These are phyloP conservation scores for Penicillium verhagenii DNA, from an alignment of 495 filamentous ascomycete genomes.

Conservation along the genomic window DNA sequence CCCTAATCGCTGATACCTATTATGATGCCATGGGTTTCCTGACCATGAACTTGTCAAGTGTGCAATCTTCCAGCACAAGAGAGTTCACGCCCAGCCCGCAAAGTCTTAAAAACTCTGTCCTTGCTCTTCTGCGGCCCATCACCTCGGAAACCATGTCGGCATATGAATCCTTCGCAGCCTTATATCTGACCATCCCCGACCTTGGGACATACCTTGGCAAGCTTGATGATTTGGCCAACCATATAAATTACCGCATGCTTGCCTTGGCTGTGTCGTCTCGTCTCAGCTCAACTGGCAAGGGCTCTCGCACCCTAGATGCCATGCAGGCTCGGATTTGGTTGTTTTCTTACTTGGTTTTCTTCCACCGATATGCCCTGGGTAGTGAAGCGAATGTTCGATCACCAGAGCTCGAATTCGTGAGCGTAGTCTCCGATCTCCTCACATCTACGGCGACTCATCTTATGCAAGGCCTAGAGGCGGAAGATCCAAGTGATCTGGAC, in stretches of 20 bases:
- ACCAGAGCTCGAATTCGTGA: conserved; percentile 60
- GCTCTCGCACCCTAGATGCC: conserved; percentile 23
- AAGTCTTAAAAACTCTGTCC: conserved; percentile 34
- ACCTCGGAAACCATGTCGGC: conserved; percentile 46
- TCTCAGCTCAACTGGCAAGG: conserved; percentile 29
- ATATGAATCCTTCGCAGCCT: conserved; percentile 58
- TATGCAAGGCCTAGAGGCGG: conserved; percentile 52
- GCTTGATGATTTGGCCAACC: conserved; percentile 46
- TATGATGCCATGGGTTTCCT: conserved; percentile 45
- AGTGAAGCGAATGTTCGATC: conserved; percentile 37
- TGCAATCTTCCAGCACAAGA: conserved; percentile 2
- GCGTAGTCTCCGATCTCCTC: conserved; percentile 62
- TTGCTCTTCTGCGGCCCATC: conserved; percentile 50
- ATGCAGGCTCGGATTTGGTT: conserved; percentile 63
- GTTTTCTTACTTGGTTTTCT: conserved; percentile 75
- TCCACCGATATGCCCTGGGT: conserved; percentile 57
- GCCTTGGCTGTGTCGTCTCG: conserved; percentile 45
- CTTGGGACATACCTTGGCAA: conserved; percentile 39
- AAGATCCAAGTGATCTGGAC: conserved; percentile 40
- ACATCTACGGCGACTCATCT: conserved; percentile 61
- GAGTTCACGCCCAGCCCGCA: conserved; percentile 1
- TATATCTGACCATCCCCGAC: conserved; percentile 53
- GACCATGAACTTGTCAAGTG: conserved; percentile 30
- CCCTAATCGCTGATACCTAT: conserved; percentile 41
- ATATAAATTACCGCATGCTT: conserved; percentile 54